A percentile compares a stretch with the other conserved stretches of the same genome.
phyloP scores from a whole-genome alignment of 306 rosid species.

The Arachis stenosperma region DNA sequence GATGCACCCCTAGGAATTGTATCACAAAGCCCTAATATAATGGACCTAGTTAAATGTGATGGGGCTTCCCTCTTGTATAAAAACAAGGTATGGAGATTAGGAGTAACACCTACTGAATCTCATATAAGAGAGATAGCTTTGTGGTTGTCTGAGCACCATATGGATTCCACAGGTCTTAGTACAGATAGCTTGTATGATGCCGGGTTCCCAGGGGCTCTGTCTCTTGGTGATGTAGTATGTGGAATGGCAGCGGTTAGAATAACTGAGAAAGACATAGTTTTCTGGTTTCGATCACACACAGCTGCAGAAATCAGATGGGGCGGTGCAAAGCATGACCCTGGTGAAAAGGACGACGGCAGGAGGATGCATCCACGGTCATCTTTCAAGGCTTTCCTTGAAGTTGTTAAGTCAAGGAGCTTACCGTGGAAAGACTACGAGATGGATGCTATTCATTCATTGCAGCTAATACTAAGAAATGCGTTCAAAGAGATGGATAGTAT shows the following conservation, averaged over 20 bases:
- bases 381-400: constrained; percentile 96
- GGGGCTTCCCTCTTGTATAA: constrained; percentile 86
- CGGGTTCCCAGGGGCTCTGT: constrained; percentile 72
- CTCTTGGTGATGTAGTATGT: constrained; percentile 74
- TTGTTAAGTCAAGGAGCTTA: constrained; percentile 74
- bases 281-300: constrained; percentile 90
- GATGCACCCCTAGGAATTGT: constrained; percentile 93
- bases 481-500: constrained; percentile 54
- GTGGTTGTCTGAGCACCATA: constrained; percentile 76
- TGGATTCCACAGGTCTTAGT: constrained; percentile 94
- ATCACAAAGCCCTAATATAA: constrained; percentile 84
- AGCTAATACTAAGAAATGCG: constrained; percentile 88
- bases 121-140: constrained; percentile 71
- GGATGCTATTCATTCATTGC: constrained; percentile 98
- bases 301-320: constrained; percentile 95
- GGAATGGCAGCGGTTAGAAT: constrained; percentile 97
- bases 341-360: constrained; percentile 73
- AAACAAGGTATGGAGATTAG: constrained; percentile 78
- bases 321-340: constrained; percentile 90
- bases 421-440: constrained; percentile 96
- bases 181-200: constrained; percentile 96
- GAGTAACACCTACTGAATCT: constrained; percentile 71
- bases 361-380: constrained; percentile 98
- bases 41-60: constrained; percentile 96
- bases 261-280: constrained; percentile 67